phyloP scores from a whole-genome alignment of 2,329 filamentous ascomycete genomes.

The Ophiostoma sp. region DNA sequence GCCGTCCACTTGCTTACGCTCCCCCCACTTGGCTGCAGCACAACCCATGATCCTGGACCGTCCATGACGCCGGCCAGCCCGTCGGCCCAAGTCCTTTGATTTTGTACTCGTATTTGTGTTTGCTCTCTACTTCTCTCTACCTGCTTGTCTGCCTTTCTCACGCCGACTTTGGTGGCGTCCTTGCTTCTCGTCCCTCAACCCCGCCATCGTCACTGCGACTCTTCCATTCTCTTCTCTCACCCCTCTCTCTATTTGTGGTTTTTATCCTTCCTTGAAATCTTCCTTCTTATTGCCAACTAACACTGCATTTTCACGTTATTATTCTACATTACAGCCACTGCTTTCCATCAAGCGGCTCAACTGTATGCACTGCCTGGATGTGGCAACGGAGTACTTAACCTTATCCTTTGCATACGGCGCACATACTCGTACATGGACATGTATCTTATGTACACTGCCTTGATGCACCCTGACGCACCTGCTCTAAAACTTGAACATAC shows the following conservation, averaged over 20 bases:
- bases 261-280: not conserved
- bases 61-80: slow-evolving; percentile 16
- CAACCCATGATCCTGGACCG: slow-evolving; percentile 13
- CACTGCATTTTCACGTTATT: not conserved
- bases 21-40: slow-evolving; percentile 25
- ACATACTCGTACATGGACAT: not conserved
- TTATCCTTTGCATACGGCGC: not conserved
- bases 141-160: not conserved
- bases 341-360: slow-evolving; percentile 8
- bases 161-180: too few relatives aligned
- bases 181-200: slow-evolving; percentile 8
- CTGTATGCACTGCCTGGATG: slow-evolving; percentile 10
- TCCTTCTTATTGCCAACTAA: not conserved
- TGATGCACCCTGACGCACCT: slow-evolving; percentile 13
- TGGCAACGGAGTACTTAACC: not conserved
- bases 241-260: not conserved
- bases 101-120: not conserved
- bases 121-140: not conserved
- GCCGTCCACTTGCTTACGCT: slow-evolving; percentile 20
- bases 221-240: slow-evolving; percentile 1
- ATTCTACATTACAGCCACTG: not conserved
- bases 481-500: slow-evolving; percentile 4
- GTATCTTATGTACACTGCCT: not conserved
- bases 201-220: slow-evolving; percentile 7
- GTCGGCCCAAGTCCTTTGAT: slow-evolving; percentile 12